Base-by-base conservation (phyloP, 495 filamentous ascomycete genomes). In the Lasiosphaeria miniovina region DNA sequence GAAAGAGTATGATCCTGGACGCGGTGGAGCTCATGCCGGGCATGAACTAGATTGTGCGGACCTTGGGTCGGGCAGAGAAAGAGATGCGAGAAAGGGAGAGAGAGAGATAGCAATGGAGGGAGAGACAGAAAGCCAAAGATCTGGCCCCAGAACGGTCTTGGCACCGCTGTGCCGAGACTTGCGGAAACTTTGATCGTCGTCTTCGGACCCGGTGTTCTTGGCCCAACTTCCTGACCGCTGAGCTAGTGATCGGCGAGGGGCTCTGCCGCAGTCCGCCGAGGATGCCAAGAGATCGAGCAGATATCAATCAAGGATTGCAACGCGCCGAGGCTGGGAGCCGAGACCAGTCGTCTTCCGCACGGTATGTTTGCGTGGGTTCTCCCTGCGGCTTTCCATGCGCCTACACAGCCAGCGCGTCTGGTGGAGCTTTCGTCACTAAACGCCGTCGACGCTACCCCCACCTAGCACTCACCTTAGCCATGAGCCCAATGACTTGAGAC, bases 1-100 rank as follows among this genome's bases (percentile, higher is more conserved):
- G 85, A 68, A 89, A 88, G 68, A 88, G 87, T 3, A 98, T 98
- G 94, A 80, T 93, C 60, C 71, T 98, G 58, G 94, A 98, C 72
- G 84, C 86, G 61, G 86, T 88, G 8, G 88, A 90, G 54, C 76
- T 97, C 60, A 90, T 98, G 91, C 86, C 88, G 59, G 93, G 93
- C 12, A 96, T 96, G 93, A 82, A 93, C 73, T 73, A 73, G 61
- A 46, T 46, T 50, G 31, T 51, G n/a, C 17, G 8, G 8, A 14
- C 38, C 43, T n/a, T 11, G 43, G 43, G 15, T 9, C 8, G 12
- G 43, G 12, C 0, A 11, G 43, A 46, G 43, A 46, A 9, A n/a
- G 15, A 41, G 38, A 41, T 12, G 38, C 8, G 38, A 8, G 38
- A 12, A 12, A 41, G 7, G 38, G 38, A 41, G 7, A 41, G 38